Percentiles rank a stretch among this genome's conserved stretches.
phyloP scores from a whole-genome alignment of 2,329 filamentous ascomycete genomes.

The Drechslerella stenobrocha region DNA sequence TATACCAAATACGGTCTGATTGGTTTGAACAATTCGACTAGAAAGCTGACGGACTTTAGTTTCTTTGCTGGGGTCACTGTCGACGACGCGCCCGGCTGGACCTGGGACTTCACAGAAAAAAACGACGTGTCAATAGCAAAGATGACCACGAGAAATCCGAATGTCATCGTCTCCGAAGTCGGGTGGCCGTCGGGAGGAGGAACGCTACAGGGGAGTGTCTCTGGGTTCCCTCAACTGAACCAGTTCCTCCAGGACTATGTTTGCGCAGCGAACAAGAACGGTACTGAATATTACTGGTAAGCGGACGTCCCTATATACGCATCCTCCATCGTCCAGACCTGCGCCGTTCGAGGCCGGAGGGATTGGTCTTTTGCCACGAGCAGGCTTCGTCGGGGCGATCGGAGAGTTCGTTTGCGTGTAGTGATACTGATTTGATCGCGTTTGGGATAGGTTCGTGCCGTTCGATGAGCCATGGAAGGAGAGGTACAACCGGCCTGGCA shows the following conservation, averaged over 20 bases:
- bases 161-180: slow-evolving; percentile 84
- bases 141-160: slow-evolving; percentile 61
- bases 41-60: slow-evolving; percentile 22
- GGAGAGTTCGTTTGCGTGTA: slow-evolving; percentile 11
- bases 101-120: slow-evolving; percentile 75
- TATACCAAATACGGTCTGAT: slow-evolving; percentile 5
- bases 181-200: slow-evolving; percentile 88
- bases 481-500: slow-evolving; percentile 64
- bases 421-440: slow-evolving; percentile 20
- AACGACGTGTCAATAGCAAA: slow-evolving; percentile 70
- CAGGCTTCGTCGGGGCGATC: neutral
- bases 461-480: slow-evolving; percentile 98
- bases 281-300: slow-evolving; percentile 90
- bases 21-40: neutral
- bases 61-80: slow-evolving; percentile 83
- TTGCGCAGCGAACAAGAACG: slow-evolving; percentile 75
- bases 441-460: slow-evolving; percentile 71
- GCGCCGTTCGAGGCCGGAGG: neutral
- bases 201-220: slow-evolving; percentile 72
- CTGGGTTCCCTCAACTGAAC: slow-evolving; percentile 79
- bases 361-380: too few species aligned
- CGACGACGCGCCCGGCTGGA: slow-evolving; percentile 74
- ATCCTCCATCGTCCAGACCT: neutral
- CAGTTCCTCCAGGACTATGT: slow-evolving; percentile 84
- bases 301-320: slow-evolving; percentile 51